Conservation (phyloP, 2,329 filamentous ascomycete genomes). For the Hypoxylon sp. region DNA sequence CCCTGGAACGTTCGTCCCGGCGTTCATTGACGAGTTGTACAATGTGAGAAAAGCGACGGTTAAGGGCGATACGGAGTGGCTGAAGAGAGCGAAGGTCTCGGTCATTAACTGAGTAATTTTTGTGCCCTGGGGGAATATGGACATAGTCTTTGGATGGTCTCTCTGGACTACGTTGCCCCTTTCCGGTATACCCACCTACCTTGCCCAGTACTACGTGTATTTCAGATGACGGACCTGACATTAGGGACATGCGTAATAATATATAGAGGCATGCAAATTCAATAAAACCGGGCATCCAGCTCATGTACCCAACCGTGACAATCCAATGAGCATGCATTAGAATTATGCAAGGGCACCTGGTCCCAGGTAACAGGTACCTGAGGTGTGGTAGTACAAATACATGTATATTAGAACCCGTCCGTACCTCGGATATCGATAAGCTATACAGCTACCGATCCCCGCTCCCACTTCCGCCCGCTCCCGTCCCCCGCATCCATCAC, state of each 20-base stretch:
- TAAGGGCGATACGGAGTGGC: conserved; percentile 65
- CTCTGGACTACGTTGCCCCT: neutral
- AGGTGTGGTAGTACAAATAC: neutral
- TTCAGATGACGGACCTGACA: too few relatives aligned
- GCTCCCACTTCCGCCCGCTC: conserved; percentile 13
- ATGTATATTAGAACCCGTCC: neutral
- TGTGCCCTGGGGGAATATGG: conserved; percentile 24
- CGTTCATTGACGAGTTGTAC: conserved; percentile 82
- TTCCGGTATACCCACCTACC: neutral
- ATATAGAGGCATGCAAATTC: neutral
- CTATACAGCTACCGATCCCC: conserved; percentile 26
- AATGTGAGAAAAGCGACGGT: conserved; percentile 64
- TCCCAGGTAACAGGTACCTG: neutral
- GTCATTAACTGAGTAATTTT: conserved; percentile 49
- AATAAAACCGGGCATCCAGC: neutral
- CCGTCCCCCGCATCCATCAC: conserved; percentile 33
- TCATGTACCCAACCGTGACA: neutral
- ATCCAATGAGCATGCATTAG: neutral
- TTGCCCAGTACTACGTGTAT: too few relatives aligned
- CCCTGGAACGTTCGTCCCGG: conserved; percentile 88
- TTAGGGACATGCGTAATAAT: neutral
- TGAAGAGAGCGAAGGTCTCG: conserved; percentile 65
- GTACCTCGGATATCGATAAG: conserved; percentile 37
- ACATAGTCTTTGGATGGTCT: neutral
- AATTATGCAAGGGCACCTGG: neutral